These are phyloP conservation scores for Scedosporium dehoogii DNA, from an alignment of 2,329 filamentous ascomycete species.

Conservation along the genomic window DNA sequence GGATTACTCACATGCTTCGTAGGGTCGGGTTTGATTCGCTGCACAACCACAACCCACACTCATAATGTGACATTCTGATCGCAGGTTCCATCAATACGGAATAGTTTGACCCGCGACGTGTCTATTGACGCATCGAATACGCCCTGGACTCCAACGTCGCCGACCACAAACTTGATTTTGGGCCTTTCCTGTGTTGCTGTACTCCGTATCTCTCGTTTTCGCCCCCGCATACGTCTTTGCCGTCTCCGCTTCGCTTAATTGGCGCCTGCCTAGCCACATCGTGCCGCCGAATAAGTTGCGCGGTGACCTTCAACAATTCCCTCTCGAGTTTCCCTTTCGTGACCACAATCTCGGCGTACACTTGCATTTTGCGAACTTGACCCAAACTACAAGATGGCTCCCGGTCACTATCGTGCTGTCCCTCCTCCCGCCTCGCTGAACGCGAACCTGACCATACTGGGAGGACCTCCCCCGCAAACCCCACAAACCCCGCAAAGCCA, in stretches of 20 bases:
- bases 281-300: not conserved
- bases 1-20: not conserved
- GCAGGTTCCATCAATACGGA: too few relatives aligned
- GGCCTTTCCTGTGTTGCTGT: too few relatives aligned
- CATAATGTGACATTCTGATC: not conserved
- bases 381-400: not conserved
- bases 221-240: too few relatives aligned
- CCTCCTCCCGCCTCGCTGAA: not conserved
- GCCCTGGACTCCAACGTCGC: too few relatives aligned
- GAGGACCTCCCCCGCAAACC: slow-evolving; percentile 8
- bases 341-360: not conserved
- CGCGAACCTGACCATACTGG: not conserved
- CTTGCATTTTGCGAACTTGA: not conserved
- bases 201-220: too few relatives aligned
- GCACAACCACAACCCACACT: not conserved
- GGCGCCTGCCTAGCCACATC: too few relatives aligned
- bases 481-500: slow-evolving; percentile 9
- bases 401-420: not conserved
- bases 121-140: too few relatives aligned
- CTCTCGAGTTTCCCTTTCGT: not conserved
- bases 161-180: too few relatives aligned
- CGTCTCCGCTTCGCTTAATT: too few relatives aligned
- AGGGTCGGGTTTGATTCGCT: not conserved
- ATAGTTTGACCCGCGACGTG: too few relatives aligned
- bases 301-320: not conserved